phyloP scores from a whole-genome alignment of 768 basidiomycete genomes.

The Agaricus bisporus region DNA sequence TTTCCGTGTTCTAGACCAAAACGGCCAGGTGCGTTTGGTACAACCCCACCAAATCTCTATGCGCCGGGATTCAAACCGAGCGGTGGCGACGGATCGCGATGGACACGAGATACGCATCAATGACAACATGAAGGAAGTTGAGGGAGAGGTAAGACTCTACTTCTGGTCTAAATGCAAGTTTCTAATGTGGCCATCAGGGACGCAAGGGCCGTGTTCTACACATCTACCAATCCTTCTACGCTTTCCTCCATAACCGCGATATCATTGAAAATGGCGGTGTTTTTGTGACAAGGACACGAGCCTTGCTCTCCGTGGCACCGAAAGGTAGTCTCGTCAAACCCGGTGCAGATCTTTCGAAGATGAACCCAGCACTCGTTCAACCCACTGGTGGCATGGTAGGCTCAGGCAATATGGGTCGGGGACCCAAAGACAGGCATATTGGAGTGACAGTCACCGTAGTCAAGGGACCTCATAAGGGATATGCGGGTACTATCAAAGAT shows the following conservation, averaged over 20 bases:
- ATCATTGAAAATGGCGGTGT: conserved; percentile 88
- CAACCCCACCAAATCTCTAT: conserved; percentile 94
- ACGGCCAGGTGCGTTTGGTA: conserved; percentile 82
- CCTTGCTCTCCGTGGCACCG: conserved; percentile 79
- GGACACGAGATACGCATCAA: conserved; percentile 81
- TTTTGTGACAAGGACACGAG: conserved; percentile 85
- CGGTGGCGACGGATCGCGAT: conserved; percentile 87
- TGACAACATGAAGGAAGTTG: conserved; percentile 90
- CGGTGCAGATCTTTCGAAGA: conserved; percentile 76
- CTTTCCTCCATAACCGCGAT: conserved; percentile 92
- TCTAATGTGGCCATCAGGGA: conserved; percentile 32
- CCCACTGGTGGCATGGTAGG: conserved; percentile 73
- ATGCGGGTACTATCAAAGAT: conserved; percentile 90
- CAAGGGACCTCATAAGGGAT: conserved; percentile 87
- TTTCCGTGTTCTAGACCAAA: conserved; percentile 94
- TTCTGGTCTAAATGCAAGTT: neutral
- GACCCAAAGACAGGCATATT: conserved; percentile 77
- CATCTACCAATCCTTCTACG: conserved; percentile 90
- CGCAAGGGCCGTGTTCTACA: conserved; percentile 90
- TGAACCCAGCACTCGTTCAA: conserved; percentile 77
- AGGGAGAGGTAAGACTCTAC: conserved; percentile 63
- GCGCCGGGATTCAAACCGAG: conserved; percentile 73
- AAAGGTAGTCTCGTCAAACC: conserved; percentile 69
- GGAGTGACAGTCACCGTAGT: conserved; percentile 74
- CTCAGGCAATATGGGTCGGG: conserved; percentile 70